phyloP scores from a whole-genome alignment of 257 asterid genomes.

The Nemophila menziesii region DNA sequence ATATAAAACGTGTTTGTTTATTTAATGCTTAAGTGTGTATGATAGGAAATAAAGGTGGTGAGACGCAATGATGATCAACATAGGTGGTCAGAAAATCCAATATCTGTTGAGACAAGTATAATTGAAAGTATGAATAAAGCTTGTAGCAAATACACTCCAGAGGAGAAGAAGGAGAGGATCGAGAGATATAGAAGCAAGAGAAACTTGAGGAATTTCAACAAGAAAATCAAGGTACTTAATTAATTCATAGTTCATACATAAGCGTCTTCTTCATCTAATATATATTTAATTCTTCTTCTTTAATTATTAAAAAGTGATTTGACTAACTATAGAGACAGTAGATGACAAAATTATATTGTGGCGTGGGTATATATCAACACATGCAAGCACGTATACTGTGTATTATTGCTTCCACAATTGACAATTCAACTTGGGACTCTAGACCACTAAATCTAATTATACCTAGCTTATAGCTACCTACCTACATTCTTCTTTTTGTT shows the following conservation, averaged over 20 bases:
- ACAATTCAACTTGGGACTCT: conserved; percentile 2
- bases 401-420: conserved; percentile 4
- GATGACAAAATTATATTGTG: background rate
- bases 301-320: no score
- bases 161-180: conserved; percentile 77
- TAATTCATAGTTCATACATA: no score
- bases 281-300: no score
- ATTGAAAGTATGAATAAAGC: conserved; percentile 69
- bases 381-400: conserved; percentile 12
- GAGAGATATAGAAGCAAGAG: conserved; percentile 81
- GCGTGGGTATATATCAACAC: conserved; percentile 3
- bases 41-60: conserved; percentile 28
- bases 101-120: conserved; percentile 46
- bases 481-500: no score
- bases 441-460: background rate
- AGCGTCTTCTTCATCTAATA: no score
- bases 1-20: background rate
- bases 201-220: conserved; percentile 75
- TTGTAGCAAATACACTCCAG: conserved; percentile 64
- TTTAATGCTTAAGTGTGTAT: background rate
- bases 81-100: conserved; percentile 35
- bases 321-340: background rate
- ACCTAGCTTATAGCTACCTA: background rate
- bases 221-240: conserved; percentile 64
- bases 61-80: conserved; percentile 21